A percentile compares a stretch with the other conserved stretches of the same genome.
Conservation (phyloP, 768 basidiomycete genomes). For the Pholiota microspora region DNA sequence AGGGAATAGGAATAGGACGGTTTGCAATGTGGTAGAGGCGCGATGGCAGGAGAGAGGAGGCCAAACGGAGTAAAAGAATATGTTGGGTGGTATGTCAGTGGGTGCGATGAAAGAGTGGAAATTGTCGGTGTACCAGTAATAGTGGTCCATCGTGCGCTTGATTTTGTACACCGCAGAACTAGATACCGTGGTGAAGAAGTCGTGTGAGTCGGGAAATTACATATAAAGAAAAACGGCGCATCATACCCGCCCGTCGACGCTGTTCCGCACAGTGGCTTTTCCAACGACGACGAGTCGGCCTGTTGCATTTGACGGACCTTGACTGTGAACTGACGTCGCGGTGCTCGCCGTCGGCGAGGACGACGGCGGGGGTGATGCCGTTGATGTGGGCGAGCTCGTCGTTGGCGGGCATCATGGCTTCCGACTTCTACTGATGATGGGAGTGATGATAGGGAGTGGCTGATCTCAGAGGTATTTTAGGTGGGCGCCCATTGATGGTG, state of each 20-base stretch:
- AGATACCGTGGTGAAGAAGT: not conserved
- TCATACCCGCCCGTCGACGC: not conserved
- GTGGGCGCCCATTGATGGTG: not conserved
- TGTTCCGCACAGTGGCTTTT: not conserved
- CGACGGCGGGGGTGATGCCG: constrained; percentile 48
- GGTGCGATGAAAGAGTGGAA: not conserved
- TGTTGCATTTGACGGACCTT: constrained; percentile 23
- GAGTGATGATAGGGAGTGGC: constrained; percentile 2
- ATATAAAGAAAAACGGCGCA: not conserved
- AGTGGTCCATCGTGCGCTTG: constrained; percentile 43
- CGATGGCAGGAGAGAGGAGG: not conserved
- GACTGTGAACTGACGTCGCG: constrained; percentile 41
- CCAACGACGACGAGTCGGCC: not conserved
- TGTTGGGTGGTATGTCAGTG: not conserved
- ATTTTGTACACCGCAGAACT: constrained; percentile 43
- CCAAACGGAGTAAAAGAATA: not conserved
- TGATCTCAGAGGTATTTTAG: not conserved
- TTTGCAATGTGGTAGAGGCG: not conserved
- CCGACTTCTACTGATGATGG: too few relatives aligned
- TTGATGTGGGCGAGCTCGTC: constrained; percentile 52
- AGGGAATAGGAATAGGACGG: not conserved
- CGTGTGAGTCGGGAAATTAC: constrained; percentile 6
- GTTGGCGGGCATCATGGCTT: constrained; percentile 9
- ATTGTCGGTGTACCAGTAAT: constrained; percentile 25
- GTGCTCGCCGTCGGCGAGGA: constrained; percentile 46